phyloP scores from a whole-genome alignment of 2,329 filamentous ascomycete genomes.

The Aspergillus pseudotamarii region DNA sequence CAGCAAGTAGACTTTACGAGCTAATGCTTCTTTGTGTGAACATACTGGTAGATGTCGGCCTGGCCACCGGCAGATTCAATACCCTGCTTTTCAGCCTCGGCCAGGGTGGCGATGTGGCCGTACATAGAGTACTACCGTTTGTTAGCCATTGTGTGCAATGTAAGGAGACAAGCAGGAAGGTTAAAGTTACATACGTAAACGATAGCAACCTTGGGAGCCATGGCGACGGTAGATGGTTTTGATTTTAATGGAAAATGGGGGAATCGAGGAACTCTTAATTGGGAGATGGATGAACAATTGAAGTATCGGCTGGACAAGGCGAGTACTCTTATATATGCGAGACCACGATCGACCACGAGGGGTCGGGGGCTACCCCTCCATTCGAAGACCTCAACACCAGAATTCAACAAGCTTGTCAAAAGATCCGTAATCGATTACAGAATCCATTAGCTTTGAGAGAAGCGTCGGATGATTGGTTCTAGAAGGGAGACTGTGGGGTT shows the following conservation, averaged over 20 bases:
- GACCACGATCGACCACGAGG: neutral
- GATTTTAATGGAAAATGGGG: neutral
- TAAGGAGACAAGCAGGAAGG: slow-evolving; percentile 3
- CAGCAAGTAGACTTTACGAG: slow-evolving; percentile 9
- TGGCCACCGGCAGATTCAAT: slow-evolving; percentile 83
- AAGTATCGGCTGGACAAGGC: neutral
- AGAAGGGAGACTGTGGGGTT: neutral
- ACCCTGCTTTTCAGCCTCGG: slow-evolving; percentile 87
- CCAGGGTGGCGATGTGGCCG: slow-evolving; percentile 82
- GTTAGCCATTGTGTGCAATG: slow-evolving; percentile 9
- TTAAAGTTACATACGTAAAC: slow-evolving; percentile 68
- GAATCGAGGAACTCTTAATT: neutral
- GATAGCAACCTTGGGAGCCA: slow-evolving; percentile 92
- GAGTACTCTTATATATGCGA: neutral
- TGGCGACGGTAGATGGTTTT: slow-evolving; percentile 50
- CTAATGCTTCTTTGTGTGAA: neutral
- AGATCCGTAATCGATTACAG: slow-evolving; percentile 31
- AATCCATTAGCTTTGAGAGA: slow-evolving; percentile 6
- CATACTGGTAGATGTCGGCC: slow-evolving; percentile 80
- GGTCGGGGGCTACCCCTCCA: neutral
- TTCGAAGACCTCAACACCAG: neutral
- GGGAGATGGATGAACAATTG: neutral
- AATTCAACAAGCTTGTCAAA: neutral
- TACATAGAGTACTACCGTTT: slow-evolving; percentile 80
- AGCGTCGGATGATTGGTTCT: slow-evolving; percentile 7